Percentiles rank a stretch among this genome's conserved stretches.
Conservation (phyloP, 202 grass and related monocot species). For the Carex arenaria region DNA sequence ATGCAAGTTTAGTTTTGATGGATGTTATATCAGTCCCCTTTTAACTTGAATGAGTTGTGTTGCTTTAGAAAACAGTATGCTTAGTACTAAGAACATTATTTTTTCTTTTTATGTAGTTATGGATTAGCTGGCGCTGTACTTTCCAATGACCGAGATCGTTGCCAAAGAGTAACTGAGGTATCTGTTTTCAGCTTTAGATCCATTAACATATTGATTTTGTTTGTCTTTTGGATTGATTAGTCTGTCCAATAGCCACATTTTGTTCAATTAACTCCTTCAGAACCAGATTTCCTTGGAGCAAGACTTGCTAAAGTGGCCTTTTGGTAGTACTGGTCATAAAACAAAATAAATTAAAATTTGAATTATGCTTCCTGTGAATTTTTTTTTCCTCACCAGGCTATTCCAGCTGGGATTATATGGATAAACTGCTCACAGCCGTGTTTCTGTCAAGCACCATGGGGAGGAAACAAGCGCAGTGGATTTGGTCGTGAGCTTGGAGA, state of each 20-base stretch:
- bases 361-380: background rate
- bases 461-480: conserved; percentile 91
- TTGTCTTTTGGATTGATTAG: background rate
- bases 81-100: background rate
- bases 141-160: conserved; percentile 63
- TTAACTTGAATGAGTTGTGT: background rate
- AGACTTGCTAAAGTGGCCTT: background rate
- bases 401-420: conserved; percentile 67
- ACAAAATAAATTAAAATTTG: background rate
- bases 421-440: conserved; percentile 98
- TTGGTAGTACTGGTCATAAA: background rate
- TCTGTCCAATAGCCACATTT: background rate
- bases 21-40: background rate
- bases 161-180: conserved; percentile 89
- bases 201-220: background rate
- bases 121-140: conserved; percentile 84
- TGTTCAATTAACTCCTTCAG: background rate
- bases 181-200: conserved; percentile 3
- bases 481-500: conserved; percentile 95
- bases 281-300: background rate
- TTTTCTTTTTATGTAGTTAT: conserved; percentile 44
- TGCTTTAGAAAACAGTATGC: background rate
- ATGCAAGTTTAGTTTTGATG: background rate
- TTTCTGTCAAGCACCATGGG: conserved; percentile 95
- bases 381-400: conserved; percentile 37